Conservation (phyloP, 345 rosid genomes). For the Eutrema yunnanense region DNA sequence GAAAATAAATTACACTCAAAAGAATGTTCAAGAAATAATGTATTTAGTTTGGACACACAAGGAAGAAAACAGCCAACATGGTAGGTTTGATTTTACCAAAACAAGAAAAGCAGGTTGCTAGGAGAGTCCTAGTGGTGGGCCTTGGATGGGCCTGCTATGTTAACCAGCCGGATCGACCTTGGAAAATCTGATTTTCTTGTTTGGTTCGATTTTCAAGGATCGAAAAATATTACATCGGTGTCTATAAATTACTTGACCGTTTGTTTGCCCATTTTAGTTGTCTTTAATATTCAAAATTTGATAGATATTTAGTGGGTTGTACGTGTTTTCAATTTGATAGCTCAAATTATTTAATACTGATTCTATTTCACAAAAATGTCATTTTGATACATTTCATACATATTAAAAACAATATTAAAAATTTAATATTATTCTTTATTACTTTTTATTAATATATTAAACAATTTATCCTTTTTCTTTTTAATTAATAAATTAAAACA, state of each 20-base stretch:
- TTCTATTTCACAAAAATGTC: too few species aligned
- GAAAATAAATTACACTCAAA: not conserved
- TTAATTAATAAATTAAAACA: too few species aligned
- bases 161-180: not conserved
- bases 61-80: conserved; percentile 10
- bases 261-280: not conserved
- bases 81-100: conserved; percentile 18
- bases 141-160: conserved; percentile 18
- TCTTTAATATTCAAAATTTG: not conserved
- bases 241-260: not conserved
- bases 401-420: too few species aligned
- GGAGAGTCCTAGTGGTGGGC: conserved; percentile 15
- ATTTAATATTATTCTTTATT: too few species aligned
- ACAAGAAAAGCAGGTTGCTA: conserved; percentile 6
- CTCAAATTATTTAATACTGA: too few species aligned
- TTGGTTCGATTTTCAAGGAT: not conserved
- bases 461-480: too few species aligned
- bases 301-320: not conserved
- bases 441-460: too few species aligned
- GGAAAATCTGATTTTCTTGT: not conserved
- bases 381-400: too few species aligned
- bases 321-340: not conserved
- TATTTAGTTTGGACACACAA: not conserved
- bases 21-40: not conserved
- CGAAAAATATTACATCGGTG: not conserved